A percentile compares a stretch with the other conserved stretches of the same genome.
phyloP scores from a whole-genome alignment of 768 basidiomycete species.

The Amanita fuliginea region DNA sequence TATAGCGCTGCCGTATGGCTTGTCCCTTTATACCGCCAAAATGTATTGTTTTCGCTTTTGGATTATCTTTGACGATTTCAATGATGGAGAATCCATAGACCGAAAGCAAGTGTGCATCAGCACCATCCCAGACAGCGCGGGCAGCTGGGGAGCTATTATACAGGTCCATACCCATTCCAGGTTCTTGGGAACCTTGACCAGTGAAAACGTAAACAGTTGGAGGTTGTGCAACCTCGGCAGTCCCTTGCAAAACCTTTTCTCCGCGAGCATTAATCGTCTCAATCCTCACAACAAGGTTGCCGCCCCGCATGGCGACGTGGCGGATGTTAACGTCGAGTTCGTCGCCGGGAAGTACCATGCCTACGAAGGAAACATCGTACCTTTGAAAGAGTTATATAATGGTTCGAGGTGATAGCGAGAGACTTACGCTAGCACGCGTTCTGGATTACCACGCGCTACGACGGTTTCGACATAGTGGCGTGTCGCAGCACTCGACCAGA shows the following conservation, averaged over 20 bases:
- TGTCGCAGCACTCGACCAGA: constrained; percentile 95
- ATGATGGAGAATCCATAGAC: constrained; percentile 98
- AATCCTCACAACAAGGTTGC: constrained; percentile 86
- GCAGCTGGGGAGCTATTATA: constrained; percentile 91
- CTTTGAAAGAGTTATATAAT: constrained; percentile 23
- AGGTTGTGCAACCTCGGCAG: constrained; percentile 89
- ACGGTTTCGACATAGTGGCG: constrained; percentile 87
- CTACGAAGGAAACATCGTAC: constrained; percentile 92
- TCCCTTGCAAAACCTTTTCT: constrained; percentile 87
- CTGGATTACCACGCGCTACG: constrained; percentile 86
- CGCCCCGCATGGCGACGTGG: constrained; percentile 86
- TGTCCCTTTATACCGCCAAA: constrained; percentile 99
- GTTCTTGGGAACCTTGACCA: constrained; percentile 96
- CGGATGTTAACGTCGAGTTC: constrained; percentile 78
- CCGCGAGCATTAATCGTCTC: constrained; percentile 77
- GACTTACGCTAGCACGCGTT: constrained; percentile 79
- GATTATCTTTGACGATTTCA: constrained; percentile 98
- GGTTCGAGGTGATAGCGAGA: constrained; percentile 3
- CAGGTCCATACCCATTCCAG: constrained; percentile 99
- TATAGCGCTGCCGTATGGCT: constrained; percentile 96
- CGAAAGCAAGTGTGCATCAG: constrained; percentile 84
- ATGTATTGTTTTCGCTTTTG: constrained; percentile 96
- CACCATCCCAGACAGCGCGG: constrained; percentile 94
- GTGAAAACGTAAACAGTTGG: constrained; percentile 95
- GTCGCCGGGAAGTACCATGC: constrained; percentile 92